Base-by-base conservation (phyloP, 345 rosid species). In the Angophora floribunda region DNA sequence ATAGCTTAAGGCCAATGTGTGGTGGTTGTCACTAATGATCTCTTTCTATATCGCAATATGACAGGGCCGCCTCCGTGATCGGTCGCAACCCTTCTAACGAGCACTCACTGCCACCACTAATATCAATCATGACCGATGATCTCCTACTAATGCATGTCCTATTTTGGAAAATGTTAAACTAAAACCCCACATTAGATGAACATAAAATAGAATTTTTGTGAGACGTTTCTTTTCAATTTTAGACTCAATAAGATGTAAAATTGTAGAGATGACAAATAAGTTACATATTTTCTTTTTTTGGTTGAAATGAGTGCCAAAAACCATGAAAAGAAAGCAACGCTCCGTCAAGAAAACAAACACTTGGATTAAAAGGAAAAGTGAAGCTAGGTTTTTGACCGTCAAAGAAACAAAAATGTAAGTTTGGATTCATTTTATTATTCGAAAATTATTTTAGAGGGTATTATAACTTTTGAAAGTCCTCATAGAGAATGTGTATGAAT, bases 11-110 rank as follows among this genome's bases (percentile, higher is more conserved):
- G 17, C 3, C 8, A 70, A 4, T 3, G 0, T n/a, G 5, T 3
- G 17, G 36, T 63, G 30, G 17, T 13, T 13, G 1, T 15, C 1
- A 6, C 36, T 13, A 13, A n/a, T 0, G 70, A 63, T 63, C 36
- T n/a, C 36, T 63, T n/a, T 63, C 17, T n/a, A 6, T 13, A n/a
- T 9, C 0, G 47, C 5, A 65, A 65, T 65, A 30, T 7, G 78
- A 30, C 0, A 7, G 21, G 4, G 22, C 11, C 11, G 21, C 44
- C 41, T 1, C 1, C 19, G 1, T 13, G 1, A 65, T 65, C 11
- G 4, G 17, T 32, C 19, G 1, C 41, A n/a, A 13, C 21, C 78
- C 30, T 65, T 30, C 17, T 65, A 65, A 65, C 10, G 30, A n/a
- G 41, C 41, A 6, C 13, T n/a, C 16, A 6, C 0, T 30, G 17